phyloP scores from a whole-genome alignment of 2,329 filamentous ascomycete genomes.

The Tolypocladium tropicale region DNA sequence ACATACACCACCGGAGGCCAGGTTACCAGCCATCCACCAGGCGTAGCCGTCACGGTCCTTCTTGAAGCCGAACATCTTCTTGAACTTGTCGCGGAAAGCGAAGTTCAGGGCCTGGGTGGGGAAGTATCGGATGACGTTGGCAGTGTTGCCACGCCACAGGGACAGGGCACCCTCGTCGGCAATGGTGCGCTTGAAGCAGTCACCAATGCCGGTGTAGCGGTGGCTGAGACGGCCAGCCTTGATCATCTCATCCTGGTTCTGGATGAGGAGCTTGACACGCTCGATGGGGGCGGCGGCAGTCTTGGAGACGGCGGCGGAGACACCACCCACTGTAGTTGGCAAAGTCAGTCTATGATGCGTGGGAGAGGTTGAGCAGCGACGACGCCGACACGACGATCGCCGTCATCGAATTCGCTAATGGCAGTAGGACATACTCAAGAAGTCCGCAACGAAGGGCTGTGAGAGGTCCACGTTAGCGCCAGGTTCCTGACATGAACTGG shows the following conservation, averaged over 20 bases:
- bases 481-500: neutral
- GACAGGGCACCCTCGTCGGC: slow-evolving; percentile 88
- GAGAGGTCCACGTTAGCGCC: slow-evolving; percentile 23
- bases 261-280: slow-evolving; percentile 99
- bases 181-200: slow-evolving; percentile 92
- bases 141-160: slow-evolving; percentile 99
- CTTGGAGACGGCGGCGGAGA: slow-evolving; percentile 99
- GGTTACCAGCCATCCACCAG: slow-evolving; percentile 99
- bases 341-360: slow-evolving; percentile 8
- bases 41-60: slow-evolving; percentile 97
- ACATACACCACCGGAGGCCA: slow-evolving; percentile 98
- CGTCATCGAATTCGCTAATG: neutral
- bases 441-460: slow-evolving; percentile 93
- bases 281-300: slow-evolving; percentile 99
- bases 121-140: slow-evolving; percentile 99
- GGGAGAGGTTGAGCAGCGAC: neutral
- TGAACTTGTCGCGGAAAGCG: slow-evolving; percentile 99
- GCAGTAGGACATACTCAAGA: slow-evolving; percentile 73
- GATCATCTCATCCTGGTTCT: slow-evolving; percentile 99
- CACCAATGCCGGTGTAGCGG: slow-evolving; percentile 86
- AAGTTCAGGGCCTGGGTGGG: slow-evolving; percentile 99
- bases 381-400: neutral
- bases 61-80: slow-evolving; percentile 99
- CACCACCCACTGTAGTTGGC: slow-evolving; percentile 78
- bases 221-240: slow-evolving; percentile 96